Percentiles rank a stretch among this genome's conserved stretches.
Evolutionary conservation across 1,284 basidiomycete genomes (phyloP).

Genomic region (Heterobasidion annosum): DNA sequence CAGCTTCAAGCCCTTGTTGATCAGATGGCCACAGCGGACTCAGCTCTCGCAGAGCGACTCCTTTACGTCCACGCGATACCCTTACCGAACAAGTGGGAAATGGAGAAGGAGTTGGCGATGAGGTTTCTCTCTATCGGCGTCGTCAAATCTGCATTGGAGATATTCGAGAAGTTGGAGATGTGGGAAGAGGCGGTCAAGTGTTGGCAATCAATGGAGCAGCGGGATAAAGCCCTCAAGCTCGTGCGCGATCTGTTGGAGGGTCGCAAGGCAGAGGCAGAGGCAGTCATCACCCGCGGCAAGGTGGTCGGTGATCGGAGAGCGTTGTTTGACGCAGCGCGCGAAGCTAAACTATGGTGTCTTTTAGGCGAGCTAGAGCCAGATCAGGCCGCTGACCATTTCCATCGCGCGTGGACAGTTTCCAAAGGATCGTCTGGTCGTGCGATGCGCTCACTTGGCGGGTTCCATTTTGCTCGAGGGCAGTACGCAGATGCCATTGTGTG

Average conservation of each 20-base stretch:
- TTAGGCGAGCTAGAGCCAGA: conserved; percentile 86
- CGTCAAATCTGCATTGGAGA: conserved; percentile 79
- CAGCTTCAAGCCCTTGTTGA: conserved; percentile 92
- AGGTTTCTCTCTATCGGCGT: conserved; percentile 81
- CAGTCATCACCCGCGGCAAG: conserved; percentile 58
- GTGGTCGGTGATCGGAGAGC: conserved; percentile 31
- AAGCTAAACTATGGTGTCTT: conserved; percentile 94
- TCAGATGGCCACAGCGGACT: conserved; percentile 87
- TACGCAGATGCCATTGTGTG: conserved; percentile 61
- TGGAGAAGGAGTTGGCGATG: conserved; percentile 81
- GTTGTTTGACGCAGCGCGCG: conserved; percentile 57
- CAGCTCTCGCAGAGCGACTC: conserved; percentile 61
- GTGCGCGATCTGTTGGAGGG: conserved; percentile 82
- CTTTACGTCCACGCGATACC: conserved; percentile 73
- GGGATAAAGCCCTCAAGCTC: conserved; percentile 68
- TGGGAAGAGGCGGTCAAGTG: conserved; percentile 93
- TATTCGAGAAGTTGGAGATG: conserved; percentile 91
- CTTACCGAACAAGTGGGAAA: conserved; percentile 84
- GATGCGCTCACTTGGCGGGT: conserved; percentile 84
- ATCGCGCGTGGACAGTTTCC: conserved; percentile 81
- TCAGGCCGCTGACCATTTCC: conserved; percentile 65
- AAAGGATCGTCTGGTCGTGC: conserved; percentile 76
- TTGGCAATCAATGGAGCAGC: conserved; percentile 71
- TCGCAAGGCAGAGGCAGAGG: conserved; percentile 71
- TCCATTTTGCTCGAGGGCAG: conserved; percentile 65